These are phyloP conservation scores for Closterium sp. DNA, from an alignment of 139 green algal species.

Conservation along the genomic window DNA sequence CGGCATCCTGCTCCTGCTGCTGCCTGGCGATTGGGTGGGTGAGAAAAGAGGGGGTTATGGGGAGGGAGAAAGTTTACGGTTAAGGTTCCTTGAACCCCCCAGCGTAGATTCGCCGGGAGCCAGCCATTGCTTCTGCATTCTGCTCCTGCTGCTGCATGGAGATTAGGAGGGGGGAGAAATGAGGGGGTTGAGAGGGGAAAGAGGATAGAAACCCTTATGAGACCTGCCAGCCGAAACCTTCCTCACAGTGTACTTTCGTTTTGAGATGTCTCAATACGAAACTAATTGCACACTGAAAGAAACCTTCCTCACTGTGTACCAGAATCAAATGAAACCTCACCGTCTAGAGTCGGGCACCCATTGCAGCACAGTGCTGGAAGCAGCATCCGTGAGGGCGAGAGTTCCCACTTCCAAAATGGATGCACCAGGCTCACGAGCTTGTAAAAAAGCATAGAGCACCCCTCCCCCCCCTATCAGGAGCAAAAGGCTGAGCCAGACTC, in stretches of 20 bases:
- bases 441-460: too few relatives aligned
- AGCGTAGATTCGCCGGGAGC: neutral
- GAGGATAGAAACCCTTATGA: too few relatives aligned
- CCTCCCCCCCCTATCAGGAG: neutral
- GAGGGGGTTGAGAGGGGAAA: neutral
- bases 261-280: too few relatives aligned
- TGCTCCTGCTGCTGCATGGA: neutral
- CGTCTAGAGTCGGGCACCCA: too few relatives aligned
- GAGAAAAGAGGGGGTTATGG: neutral
- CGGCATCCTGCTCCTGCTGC: neutral
- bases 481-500: neutral
- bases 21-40: neutral
- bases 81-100: neutral
- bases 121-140: neutral
- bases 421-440: too few relatives aligned
- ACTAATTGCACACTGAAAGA: too few relatives aligned
- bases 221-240: too few relatives aligned
- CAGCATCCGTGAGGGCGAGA: neutral
- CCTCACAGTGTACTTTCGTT: too few relatives aligned
- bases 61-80: neutral
- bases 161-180: too few relatives aligned
- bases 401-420: neutral
- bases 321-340: too few relatives aligned
- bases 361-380: neutral
- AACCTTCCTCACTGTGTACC: too few relatives aligned